Evolutionary conservation across 306 rosid genomes (phyloP).

Genomic region (Citrullus colocynthis): DNA sequence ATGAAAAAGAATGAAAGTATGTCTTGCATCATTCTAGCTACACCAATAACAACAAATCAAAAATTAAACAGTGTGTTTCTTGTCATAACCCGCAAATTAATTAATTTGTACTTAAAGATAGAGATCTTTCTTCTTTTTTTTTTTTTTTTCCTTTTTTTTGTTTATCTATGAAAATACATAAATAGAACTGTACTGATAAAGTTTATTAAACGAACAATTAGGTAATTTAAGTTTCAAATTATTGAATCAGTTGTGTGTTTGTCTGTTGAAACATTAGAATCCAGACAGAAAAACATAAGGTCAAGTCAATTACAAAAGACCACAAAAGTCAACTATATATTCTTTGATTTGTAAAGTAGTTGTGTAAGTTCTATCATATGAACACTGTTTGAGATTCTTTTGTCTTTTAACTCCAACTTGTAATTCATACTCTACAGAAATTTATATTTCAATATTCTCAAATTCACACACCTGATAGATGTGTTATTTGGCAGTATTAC

Average conservation of each 20-base stretch:
- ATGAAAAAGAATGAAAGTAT: neutral
- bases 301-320: neutral
- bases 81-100: neutral
- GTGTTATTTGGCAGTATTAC: neutral
- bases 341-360: neutral
- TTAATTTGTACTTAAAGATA: neutral
- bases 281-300: neutral
- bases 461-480: neutral
- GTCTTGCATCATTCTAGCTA: neutral
- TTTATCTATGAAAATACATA: too few relatives aligned
- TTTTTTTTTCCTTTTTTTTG: too few relatives aligned
- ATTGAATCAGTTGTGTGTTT: neutral
- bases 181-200: neutral
- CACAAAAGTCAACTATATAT: neutral
- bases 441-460: neutral
- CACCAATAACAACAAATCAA: neutral
- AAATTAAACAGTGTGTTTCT: neutral
- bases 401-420: neutral
- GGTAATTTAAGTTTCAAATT: neutral
- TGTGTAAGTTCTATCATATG: neutral
- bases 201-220: neutral
- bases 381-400: slow-evolving; percentile 1
- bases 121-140: neutral
- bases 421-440: neutral
- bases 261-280: neutral